Percentiles rank a stretch among this genome's conserved stretches.
These are phyloP conservation scores for Podospora australis DNA, from an alignment of 495 filamentous ascomycete genomes.

Conservation along the genomic window DNA sequence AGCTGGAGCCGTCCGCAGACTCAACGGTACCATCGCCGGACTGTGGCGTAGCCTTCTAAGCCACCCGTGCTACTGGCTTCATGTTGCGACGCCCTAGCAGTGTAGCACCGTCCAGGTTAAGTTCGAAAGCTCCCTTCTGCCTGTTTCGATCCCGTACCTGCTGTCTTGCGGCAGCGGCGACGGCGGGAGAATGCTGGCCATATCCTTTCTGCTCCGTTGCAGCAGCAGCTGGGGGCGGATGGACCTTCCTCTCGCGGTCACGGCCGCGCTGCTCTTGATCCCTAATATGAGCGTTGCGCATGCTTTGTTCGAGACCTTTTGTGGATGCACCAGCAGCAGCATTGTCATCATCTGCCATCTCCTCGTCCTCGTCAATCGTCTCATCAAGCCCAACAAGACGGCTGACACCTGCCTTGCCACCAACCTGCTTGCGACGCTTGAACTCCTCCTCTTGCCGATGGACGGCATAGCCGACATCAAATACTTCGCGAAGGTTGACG, in stretches of 20 bases:
- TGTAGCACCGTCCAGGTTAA: constrained; percentile 84
- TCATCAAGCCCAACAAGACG: constrained; percentile 63
- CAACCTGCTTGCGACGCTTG: constrained; percentile 79
- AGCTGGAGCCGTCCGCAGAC: background rate
- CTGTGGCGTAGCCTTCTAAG: constrained; percentile 15
- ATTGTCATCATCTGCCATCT: constrained; percentile 40
- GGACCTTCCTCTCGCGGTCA: constrained; percentile 33
- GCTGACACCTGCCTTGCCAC: constrained; percentile 44
- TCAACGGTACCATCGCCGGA: background rate
- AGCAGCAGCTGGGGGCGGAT: constrained; percentile 31
- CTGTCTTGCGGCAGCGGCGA: constrained; percentile 72
- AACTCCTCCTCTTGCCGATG: constrained; percentile 94
- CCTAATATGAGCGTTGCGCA: constrained; percentile 72
- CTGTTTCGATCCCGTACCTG: constrained; percentile 55
- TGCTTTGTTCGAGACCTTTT: constrained; percentile 73
- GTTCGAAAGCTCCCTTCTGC: constrained; percentile 72
- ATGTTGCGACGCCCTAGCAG: constrained; percentile 71
- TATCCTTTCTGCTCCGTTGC: constrained; percentile 68
- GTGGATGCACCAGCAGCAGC: constrained; percentile 46
- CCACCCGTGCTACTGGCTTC: constrained; percentile 39
- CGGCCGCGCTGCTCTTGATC: constrained; percentile 47
- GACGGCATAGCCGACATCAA: constrained; percentile 94
- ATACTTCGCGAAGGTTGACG: constrained; percentile 92
- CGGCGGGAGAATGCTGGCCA: constrained; percentile 70
- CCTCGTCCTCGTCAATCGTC: constrained; percentile 56